phyloP scores from a whole-genome alignment of 768 basidiomycete species.

The Naganishia onofrii region DNA sequence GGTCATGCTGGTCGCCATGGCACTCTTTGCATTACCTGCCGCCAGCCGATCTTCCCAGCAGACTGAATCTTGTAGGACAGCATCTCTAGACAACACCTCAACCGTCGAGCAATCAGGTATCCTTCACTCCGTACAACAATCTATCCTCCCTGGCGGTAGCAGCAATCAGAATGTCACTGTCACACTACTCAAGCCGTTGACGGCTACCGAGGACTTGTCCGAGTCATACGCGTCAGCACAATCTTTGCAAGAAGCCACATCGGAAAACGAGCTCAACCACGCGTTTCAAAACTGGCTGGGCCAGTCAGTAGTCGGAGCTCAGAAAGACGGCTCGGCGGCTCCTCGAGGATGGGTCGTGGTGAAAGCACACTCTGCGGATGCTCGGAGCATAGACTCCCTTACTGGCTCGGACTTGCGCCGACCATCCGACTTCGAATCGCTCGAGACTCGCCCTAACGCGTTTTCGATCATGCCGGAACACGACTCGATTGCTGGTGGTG shows the following conservation, averaged over 20 bases:
- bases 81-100: not conserved
- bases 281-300: constrained; percentile 28
- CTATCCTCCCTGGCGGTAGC: not conserved
- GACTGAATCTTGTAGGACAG: not conserved
- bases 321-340: not conserved
- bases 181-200: constrained; percentile 19
- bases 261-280: constrained; percentile 1
- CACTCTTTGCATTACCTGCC: constrained; percentile 27
- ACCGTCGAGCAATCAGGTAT: not conserved
- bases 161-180: constrained; percentile 4
- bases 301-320: not conserved
- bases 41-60: constrained; percentile 3
- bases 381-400: not conserved
- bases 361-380: not conserved
- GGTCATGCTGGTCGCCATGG: constrained; percentile 33
- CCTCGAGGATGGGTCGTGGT: constrained; percentile 32
- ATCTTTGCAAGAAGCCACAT: not conserved
- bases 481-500: not conserved
- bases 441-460: constrained; percentile 15
- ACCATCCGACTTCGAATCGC: constrained; percentile 17
- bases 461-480: not conserved
- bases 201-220: not conserved
- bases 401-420: constrained; percentile 3
- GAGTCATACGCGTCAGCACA: not conserved
- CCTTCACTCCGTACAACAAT: constrained; percentile 1